Base-by-base conservation (phyloP, 2,329 filamentous ascomycete genomes). In the Aspergillus tanneri region DNA sequence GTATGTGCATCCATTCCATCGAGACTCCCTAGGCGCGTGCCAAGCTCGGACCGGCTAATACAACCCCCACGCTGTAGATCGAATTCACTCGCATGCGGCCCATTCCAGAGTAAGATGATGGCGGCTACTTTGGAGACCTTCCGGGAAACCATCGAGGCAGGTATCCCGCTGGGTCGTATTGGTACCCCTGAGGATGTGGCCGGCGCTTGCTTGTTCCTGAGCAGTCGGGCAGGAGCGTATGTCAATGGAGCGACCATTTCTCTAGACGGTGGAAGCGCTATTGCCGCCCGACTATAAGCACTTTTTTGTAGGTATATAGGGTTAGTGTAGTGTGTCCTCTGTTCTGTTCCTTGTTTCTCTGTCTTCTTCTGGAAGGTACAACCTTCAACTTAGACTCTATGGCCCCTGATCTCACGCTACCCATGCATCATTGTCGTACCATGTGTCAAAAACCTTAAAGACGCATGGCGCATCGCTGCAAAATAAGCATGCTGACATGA, bases 51-150 rank as follows among this genome's bases (percentile, higher is more conserved):
- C 49, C 39, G 48, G 11, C 8, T 35, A 35, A n/a, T 32, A 14
- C 39, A 45, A 46, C 76, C 72, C 25, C 77, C 81, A 0, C 76
- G 70, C n/a, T 39, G 23, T 44, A 75, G 72, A 21, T 79, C 76
- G 53, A 90, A 90, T 63, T 82, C 83, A 3, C 69, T 90, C 47
- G 86, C 86, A 5, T 88, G 85, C 52, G 86, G 86, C 3, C 85
- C 86, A 48, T 80, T 80, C 54, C 70, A 77, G 36, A 77, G 73
- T 23, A 76, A 77, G 38, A 80, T 80, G 77, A 79, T 78, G 54
- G 72, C 70, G n/a, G 77, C 74, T 24, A 78, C 77, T 0, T 64
- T 82, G 37, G 63, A 76, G 24, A 72, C 74, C 45, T 78, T 72
- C 46, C 70, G 71, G 42, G 76, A 80, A 32, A 67, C 68, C 2